A percentile compares a stretch with the other conserved stretches of the same genome.
phyloP scores from a whole-genome alignment of 257 asterid genomes.

The Voacanga thouarsii region DNA sequence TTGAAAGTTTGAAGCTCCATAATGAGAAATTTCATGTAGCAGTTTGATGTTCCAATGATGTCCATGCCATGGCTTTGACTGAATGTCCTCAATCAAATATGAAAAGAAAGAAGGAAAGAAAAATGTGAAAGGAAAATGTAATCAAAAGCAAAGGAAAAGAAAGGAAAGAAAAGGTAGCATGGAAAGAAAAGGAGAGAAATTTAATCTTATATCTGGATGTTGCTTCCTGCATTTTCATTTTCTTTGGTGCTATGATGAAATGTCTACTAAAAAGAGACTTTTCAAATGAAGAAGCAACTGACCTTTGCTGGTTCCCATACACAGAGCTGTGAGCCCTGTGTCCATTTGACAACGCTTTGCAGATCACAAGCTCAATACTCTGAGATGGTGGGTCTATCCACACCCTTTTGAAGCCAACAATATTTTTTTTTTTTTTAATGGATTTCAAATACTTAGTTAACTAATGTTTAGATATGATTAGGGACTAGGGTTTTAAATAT shows the following conservation, averaged over 20 bases:
- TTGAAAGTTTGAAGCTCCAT: conserved; percentile 21
- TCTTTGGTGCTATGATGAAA: conserved; percentile 19
- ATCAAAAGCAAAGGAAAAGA: not conserved
- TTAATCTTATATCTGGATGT: not conserved
- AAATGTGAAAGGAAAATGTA: not conserved
- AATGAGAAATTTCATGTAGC: conserved; percentile 27
- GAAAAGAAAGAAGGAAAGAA: not conserved
- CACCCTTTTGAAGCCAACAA: not conserved
- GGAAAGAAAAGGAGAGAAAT: not conserved
- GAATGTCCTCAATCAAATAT: conserved; percentile 12
- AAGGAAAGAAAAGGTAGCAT: not conserved
- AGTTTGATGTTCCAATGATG: conserved; percentile 45
- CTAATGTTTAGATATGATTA: too few relatives aligned
- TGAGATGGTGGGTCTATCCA: not conserved
- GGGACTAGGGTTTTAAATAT: too few relatives aligned
- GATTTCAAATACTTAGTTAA: too few relatives aligned
- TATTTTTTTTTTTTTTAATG: too few relatives aligned
- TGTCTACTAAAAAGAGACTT: conserved; percentile 13
- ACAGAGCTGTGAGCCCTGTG: conserved; percentile 4
- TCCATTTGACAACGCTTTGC: conserved; percentile 2
- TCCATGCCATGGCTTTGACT: conserved; percentile 42
- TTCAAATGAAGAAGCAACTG: conserved; percentile 9
- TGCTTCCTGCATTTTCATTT: conserved; percentile 2
- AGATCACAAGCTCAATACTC: conserved; percentile 1
- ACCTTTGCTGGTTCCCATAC: conserved; percentile 19